Base-by-base conservation (phyloP, 805 yeast genomes). In the Suhomyces faveliae region DNA sequence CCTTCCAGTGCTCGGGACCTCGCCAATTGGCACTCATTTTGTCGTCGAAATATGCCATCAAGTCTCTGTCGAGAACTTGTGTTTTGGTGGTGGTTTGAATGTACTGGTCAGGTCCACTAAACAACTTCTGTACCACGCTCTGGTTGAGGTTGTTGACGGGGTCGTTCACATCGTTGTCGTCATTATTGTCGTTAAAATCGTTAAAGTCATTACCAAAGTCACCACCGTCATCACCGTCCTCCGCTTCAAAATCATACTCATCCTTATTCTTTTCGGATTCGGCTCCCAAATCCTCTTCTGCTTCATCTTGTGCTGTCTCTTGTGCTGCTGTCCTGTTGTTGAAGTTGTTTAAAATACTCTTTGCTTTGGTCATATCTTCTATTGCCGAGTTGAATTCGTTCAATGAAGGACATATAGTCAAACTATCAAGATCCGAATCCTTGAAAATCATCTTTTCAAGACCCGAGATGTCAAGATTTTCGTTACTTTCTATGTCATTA, bases 1-100 rank as follows among this genome's bases (percentile, higher is more conserved):
- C 85, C 65, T 86, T 87, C 97, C 97, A 92, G 66, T 89, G 95
- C 54, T 88, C 92, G 11, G 92, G 77, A 7, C 97, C 97, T 23
- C 95, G 79, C 97, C 97, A 91, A 61, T 82, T 86, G 25, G 74
- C 68, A 48, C 75, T 79, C 66, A 89, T 73, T 17, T 81, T 76
- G 45, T 81, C 83, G 61, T 90, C 96, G 64, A 89, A 89, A 61
- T 89, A 86, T 2, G 90, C 85, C 79, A 88, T 81, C 37, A 89
- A 67, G 57, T 84, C 88, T 42, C 74, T 75, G 56, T 83, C 88
- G 53, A 80, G 66, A 21, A 74, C 70, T 48, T 50, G 54, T 9
- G 55, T 54, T 17, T 51, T 43, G 19, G 43, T 49, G 6, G 54
- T 43, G 53, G 45, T 53, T 46, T 49, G 47, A n/a, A 45, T 43